Base-by-base conservation (phyloP, 2,329 filamentous ascomycete species). In the Nemania sp. region DNA sequence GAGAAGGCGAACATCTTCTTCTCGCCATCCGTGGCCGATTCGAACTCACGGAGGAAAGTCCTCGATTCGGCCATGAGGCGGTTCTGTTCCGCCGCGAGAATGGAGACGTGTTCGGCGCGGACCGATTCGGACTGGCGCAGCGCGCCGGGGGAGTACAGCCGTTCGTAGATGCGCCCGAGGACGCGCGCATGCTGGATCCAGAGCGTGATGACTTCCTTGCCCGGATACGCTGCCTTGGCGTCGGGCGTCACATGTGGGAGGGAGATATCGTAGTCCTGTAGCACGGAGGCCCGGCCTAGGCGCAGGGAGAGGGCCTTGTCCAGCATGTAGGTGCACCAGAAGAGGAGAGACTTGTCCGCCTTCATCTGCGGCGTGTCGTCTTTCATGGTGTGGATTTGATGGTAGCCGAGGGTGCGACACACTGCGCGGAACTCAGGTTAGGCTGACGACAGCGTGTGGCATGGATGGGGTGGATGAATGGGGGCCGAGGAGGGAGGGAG, bases 221-320 rank as follows among this genome's bases (percentile, higher is more conserved):
- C 67, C 11, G 80, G 72, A 47, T 69, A 71, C 18, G 65, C 63
- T 17, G 66, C 67, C 11, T 75, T 75, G 64, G 75, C 77, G 29
- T 71, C 62, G n/a, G 71, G 64, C 11, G 65, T 67, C 17, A 69
- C 66, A 65, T 65, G 71, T 40, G 72, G 78, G 5, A 75, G 71
- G 15, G 72, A 82, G 57, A 87, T 82, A 60, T 87, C 84, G 71
- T 81, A 86, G 65, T 86, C 82, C 45, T 82, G 83, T 2, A 87
- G 78, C 4, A 78, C 78, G 0, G 83, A 81, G 0, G 82, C 75
- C 15, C 77, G 78, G 0, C 85, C 85, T 3, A 87, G 73, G 2
- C 83, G 79, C 2, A 87, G 76, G 0, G 83, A 82, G 17, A 87
- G 73, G 17, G 78, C 78, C 60, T 83, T 85, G 61, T 87, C 81